Base-by-base conservation (phyloP, 441 rosid species). In the Gossypium trilobum region DNA sequence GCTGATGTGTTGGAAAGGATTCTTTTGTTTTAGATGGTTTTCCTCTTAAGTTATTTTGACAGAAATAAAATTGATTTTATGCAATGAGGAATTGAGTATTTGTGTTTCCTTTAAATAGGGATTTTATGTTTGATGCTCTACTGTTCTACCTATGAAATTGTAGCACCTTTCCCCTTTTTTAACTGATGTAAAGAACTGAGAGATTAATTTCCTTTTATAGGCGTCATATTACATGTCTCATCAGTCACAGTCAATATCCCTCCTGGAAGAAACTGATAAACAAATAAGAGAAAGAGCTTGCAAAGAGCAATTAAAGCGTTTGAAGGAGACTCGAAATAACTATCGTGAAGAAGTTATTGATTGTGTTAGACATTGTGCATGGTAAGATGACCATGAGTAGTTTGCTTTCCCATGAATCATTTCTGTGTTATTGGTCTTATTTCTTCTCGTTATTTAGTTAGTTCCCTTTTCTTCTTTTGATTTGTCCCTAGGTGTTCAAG, bases 251-350 rank as follows among this genome's bases (percentile, higher is more conserved):
- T 87, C 87, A 46, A 84, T 95, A 69, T 83, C 92, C 56, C 91
- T 89, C 61, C 79, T 90, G 68, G 98, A 92, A 84, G 99, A 92
- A 85, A 91, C 95, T 42, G 96, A 95, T 81, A 91, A 87, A 79
- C 97, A 95, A 82, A 89, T 92, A 78, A 84, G 91, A 79, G 97
- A 92, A 82, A 84, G 82, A 74, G 79, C 82, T 74, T 84, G 85
- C 78, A 73, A 80, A 50, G 96, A 87, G 82, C 93, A 91, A 80
- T 73, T 89, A 78, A 91, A 86, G 84, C 96, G 82, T 54, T 77
- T 95, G 84, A 95, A 92, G 87, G 99, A 89, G 85, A 91, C 92
- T 77, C 95, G 97, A 77, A 95, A 82, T 77, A 88, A 84, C 22
- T 87, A 90, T 75, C 88, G 93, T 70, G 95, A 87, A 76, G 97